phyloP scores from a whole-genome alignment of 208 protist species.

The Acanthamoeba triangularis region DNA sequence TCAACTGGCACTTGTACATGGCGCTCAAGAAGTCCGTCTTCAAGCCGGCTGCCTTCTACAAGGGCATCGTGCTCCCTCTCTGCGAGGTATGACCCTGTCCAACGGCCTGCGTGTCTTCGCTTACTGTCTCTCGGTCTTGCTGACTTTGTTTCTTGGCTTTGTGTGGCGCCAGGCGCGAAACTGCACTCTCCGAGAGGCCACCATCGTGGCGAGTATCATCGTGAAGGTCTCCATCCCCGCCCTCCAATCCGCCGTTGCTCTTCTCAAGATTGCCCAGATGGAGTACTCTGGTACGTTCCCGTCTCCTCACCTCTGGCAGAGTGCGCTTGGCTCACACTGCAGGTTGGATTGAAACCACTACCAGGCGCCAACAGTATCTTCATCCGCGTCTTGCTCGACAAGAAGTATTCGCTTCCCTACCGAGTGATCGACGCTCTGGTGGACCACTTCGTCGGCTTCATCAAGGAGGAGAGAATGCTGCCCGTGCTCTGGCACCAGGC shows the following conservation, averaged over 20 bases:
- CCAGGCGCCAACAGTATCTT: constrained; percentile 94
- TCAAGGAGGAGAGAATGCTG: constrained; percentile 90
- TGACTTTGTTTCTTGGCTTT: neutral
- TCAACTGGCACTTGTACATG: constrained; percentile 99
- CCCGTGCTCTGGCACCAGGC: constrained; percentile 98
- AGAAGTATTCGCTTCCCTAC: constrained; percentile 98
- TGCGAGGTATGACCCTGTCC: constrained; percentile 90
- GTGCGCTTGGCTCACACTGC: neutral
- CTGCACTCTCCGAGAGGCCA: constrained; percentile 97
- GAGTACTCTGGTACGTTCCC: constrained; percentile 91
- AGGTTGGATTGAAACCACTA: neutral
- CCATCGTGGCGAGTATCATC: constrained; percentile 96
- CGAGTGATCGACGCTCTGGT: constrained; percentile 97
- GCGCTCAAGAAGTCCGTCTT: constrained; percentile 98
- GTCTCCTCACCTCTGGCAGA: neutral
- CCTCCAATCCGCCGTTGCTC: constrained; percentile 95
- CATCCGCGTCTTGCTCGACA: constrained; percentile 97
- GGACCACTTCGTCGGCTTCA: constrained; percentile 97
- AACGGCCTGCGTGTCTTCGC: neutral
- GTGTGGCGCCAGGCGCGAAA: constrained; percentile 86
- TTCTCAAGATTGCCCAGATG: constrained; percentile 97
- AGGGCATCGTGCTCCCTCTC: constrained; percentile 99
- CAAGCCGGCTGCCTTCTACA: constrained; percentile 99
- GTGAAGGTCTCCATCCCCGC: constrained; percentile 91
- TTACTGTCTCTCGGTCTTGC: constrained; percentile 51